phyloP scores from a whole-genome alignment of 2,329 filamentous ascomycete genomes.

The Fulvia fulva region DNA sequence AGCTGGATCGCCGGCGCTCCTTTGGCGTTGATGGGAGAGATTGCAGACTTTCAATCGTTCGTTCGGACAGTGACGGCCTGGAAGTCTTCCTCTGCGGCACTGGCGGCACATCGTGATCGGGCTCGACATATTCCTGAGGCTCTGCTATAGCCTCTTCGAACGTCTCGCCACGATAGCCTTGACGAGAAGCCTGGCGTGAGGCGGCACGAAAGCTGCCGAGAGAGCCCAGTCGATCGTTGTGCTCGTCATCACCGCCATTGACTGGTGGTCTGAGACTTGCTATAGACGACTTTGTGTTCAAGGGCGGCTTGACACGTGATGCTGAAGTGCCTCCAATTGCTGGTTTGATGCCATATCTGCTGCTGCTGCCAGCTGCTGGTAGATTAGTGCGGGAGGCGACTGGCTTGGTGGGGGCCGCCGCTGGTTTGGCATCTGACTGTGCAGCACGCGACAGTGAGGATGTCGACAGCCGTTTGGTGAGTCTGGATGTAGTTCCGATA shows the following conservation, averaged over 20 bases:
- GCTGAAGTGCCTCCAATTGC: neutral
- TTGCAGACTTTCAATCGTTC: constrained; percentile 80
- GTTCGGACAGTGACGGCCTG: constrained; percentile 66
- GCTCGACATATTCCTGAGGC: constrained; percentile 16
- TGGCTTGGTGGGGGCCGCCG: constrained; percentile 3
- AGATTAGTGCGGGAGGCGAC: constrained; percentile 8
- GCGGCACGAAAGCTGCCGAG: constrained; percentile 42
- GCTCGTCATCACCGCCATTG: constrained; percentile 27
- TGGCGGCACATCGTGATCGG: constrained; percentile 11
- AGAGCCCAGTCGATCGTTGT: constrained; percentile 40
- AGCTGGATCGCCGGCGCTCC: constrained; percentile 63
- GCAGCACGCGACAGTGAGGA: constrained; percentile 6
- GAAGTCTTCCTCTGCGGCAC: constrained; percentile 35
- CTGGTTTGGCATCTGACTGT: neutral
- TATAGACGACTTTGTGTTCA: neutral
- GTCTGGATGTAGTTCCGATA: constrained; percentile 2
- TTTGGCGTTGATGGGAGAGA: constrained; percentile 74
- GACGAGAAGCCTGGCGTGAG: constrained; percentile 39
- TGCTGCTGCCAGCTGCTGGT: neutral
- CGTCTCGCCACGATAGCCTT: constrained; percentile 30
- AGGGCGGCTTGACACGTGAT: constrained; percentile 1
- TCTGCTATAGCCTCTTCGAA: constrained; percentile 19
- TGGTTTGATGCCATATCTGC: constrained; percentile 3
- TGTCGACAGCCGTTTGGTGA: constrained; percentile 13
- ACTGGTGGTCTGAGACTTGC: neutral